phyloP scores from a whole-genome alignment of 768 basidiomycete genomes.

The Epithele typhae region DNA sequence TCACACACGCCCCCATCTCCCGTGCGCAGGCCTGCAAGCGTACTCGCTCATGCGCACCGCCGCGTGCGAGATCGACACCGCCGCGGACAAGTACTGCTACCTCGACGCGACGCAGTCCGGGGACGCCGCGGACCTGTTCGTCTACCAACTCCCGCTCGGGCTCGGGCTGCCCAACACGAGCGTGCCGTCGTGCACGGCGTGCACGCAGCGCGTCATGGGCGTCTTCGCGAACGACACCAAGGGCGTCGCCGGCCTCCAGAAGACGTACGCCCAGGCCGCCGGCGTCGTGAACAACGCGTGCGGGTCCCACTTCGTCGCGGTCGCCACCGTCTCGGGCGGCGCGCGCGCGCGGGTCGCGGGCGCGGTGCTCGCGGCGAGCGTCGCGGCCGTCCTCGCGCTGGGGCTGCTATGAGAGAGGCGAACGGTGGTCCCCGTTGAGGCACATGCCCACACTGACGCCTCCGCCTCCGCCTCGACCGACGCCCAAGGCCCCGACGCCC shows the following conservation, averaged over 20 bases:
- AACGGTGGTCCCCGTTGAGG: no score
- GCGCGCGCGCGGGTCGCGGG: no score
- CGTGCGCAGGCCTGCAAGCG: constrained; percentile 49
- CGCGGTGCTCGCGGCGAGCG: no score
- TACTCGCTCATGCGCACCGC: constrained; percentile 58
- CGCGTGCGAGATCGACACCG: constrained; percentile 56
- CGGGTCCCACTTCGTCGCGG: constrained; percentile 27
- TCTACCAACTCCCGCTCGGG: constrained; percentile 67
- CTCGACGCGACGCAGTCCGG: constrained; percentile 52
- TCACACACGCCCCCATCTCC: neutral
- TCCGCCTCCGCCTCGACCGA: no score
- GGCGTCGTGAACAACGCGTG: constrained; percentile 43
- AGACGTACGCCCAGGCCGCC: constrained; percentile 48
- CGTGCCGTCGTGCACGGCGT: constrained; percentile 55
- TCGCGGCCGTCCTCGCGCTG: no score
- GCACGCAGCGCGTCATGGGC: constrained; percentile 56
- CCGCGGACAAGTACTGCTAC: constrained; percentile 68
- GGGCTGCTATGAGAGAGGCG: no score
- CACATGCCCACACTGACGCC: no score
- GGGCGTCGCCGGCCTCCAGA: constrained; percentile 33
- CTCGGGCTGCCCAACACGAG: constrained; percentile 45
- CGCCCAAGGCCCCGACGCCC: no score
- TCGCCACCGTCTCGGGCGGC: no score
- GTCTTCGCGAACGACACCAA: constrained; percentile 42
- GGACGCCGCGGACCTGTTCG: constrained; percentile 66